A percentile compares a stretch with the other conserved stretches of the same genome.
Conservation (phyloP, 2,329 filamentous ascomycete genomes). For the Aspergillus caelatus region DNA sequence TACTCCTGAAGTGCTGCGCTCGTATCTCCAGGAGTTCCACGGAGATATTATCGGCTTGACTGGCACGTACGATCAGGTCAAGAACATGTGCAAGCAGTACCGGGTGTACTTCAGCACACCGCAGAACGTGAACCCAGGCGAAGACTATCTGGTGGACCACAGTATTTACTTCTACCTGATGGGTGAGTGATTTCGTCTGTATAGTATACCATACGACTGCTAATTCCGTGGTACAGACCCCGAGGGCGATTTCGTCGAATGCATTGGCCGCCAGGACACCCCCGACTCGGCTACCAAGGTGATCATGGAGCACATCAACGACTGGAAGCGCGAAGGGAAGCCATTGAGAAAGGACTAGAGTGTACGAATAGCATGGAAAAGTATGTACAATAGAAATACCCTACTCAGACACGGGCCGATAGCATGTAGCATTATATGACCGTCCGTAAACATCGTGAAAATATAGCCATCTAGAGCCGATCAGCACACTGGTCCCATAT, state of each 20-base stretch:
- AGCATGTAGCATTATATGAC: conserved; percentile 3
- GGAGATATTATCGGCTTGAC: conserved; percentile 82
- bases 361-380: conserved; percentile 12
- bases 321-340: conserved; percentile 63
- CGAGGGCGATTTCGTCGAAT: conserved; percentile 97
- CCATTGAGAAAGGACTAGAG: conserved; percentile 52
- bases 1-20: conserved; percentile 78
- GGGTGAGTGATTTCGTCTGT: conserved; percentile 56
- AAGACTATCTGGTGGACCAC: conserved; percentile 97
- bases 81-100: conserved; percentile 92
- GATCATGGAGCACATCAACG: conserved; percentile 82
- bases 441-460: background rate
- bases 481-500: background rate
- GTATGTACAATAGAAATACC: conserved; percentile 32
- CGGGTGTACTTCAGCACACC: conserved; percentile 97
- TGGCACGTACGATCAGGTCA: conserved; percentile 90
- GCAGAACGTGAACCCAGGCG: conserved; percentile 80
- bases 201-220: background rate
- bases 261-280: conserved; percentile 90
- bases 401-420: conserved; percentile 21
- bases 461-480: background rate
- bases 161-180: conserved; percentile 99
- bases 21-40: conserved; percentile 91
- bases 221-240: conserved; percentile 63
- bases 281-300: conserved; percentile 81